Evolutionary conservation across 2,329 filamentous ascomycete species (phyloP).

Genomic region (Aspergillus luchuensis): DNA sequence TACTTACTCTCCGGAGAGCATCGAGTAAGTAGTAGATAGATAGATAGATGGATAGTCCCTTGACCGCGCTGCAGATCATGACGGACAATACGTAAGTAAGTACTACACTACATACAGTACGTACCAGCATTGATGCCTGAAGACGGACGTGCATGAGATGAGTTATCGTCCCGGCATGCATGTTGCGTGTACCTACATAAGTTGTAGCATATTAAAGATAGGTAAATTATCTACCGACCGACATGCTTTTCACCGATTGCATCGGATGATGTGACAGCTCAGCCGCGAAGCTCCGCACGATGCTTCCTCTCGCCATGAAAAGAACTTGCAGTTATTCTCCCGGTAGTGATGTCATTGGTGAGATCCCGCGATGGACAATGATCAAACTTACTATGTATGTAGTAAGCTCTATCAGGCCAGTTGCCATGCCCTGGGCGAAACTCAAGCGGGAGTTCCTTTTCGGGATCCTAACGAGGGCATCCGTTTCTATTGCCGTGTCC

Average conservation of each 20-base stretch:
- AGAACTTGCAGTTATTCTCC: background rate
- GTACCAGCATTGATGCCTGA: background rate
- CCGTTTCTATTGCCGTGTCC: background rate
- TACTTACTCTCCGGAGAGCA: background rate
- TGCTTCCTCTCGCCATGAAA: background rate
- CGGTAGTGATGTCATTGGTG: background rate
- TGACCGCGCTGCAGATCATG: slow-evolving; percentile 1
- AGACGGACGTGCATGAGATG: background rate
- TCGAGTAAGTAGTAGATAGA: background rate
- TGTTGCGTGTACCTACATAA: slow-evolving; percentile 17
- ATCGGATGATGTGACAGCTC: slow-evolving; percentile 7
- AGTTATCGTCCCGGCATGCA: slow-evolving; percentile 9
- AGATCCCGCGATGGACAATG: background rate
- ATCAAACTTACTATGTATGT: background rate
- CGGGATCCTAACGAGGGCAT: background rate
- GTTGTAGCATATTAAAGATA: background rate
- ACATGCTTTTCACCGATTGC: slow-evolving; percentile 7
- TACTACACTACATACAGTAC: background rate
- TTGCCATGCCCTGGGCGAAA: background rate
- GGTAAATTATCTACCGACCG: background rate
- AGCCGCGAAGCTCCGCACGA: slow-evolving; percentile 6
- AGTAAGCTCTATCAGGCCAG: background rate
- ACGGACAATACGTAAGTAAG: background rate
- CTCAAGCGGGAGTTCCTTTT: background rate
- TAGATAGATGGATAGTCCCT: background rate